Base-by-base conservation (phyloP, 306 rosid species). In the Cyamopsis tetragonoloba region DNA sequence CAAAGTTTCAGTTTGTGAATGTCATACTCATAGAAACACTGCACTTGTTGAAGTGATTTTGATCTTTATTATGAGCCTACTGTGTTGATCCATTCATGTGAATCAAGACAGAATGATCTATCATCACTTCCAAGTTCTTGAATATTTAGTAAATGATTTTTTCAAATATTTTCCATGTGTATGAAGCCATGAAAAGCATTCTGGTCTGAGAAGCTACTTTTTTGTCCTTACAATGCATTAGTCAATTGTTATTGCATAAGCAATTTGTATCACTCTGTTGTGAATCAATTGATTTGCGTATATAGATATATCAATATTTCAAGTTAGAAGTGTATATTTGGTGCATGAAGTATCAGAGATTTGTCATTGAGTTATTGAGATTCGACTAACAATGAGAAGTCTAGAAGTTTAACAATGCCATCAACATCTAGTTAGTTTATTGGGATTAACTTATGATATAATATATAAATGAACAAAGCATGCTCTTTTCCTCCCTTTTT, bases 371-470 rank as follows among this genome's bases (percentile, higher is more conserved):
- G n/a, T n/a, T n/a, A n/a, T n/a, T n/a, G n/a, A n/a, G n/a, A n/a
- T n/a, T n/a, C n/a, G n/a, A 41, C 63, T 37, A 37, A 22, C 6
- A 28, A 22, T 50, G 53, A 38, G 12, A 63, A 27, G 60, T 19
- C 70, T 43, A 10, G 26, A 15, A 23, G 41, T 41, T 70, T 27
- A 15, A 48, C 15, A 34, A 14, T 22, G 69, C 15, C 12, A 35
- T 27, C 27, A 11, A 51, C 8, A 38, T 39, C 6, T 50, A 38
- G 56, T 42, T 53, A 13, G 20, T 59, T 35, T 44, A 7, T 23
- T 66, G 18, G 23, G 67, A 12, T 17, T 22, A 32, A 23, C 15
- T 48, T 57, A 19, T 76, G 27, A 22, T 64, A 50, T 74, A 41
- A 22, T 12, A 58, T 56, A 61, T 15, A 48, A 12, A 28, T 31